Conservation (phyloP, 1,284 basidiomycete genomes). For the Amylostereum areolatum region DNA sequence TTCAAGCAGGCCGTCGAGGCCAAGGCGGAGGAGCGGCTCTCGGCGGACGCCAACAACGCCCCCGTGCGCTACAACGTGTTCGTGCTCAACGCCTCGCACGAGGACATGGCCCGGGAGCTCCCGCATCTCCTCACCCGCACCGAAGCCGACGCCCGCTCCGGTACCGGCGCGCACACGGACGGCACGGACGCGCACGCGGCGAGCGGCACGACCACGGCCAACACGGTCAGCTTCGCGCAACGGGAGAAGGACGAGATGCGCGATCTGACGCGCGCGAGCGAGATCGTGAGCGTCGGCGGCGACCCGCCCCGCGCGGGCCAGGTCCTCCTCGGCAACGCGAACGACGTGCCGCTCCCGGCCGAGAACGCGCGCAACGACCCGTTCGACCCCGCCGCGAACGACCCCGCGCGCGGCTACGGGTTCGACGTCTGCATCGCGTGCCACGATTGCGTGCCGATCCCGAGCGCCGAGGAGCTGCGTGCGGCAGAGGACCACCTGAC, state of each 20-base stretch:
- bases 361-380: conserved; percentile 26
- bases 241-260: conserved; percentile 89
- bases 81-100: conserved; percentile 61
- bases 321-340: conserved; percentile 72
- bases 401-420: conserved; percentile 53
- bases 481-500: conserved; percentile 68
- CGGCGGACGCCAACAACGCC: conserved; percentile 16
- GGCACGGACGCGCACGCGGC: conserved; percentile 29
- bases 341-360: conserved; percentile 58
- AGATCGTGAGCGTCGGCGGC: conserved; percentile 53
- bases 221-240: conserved; percentile 69
- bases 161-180: conserved; percentile 19
- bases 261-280: conserved; percentile 77
- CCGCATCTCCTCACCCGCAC: conserved; percentile 41
- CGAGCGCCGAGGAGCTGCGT: conserved; percentile 51
- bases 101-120: conserved; percentile 39
- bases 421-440: conserved; percentile 86
- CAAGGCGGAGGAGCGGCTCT: conserved; percentile 30
- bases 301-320: conserved; percentile 36
- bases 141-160: conserved; percentile 13
- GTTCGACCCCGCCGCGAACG: conserved; percentile 53
- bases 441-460: conserved; percentile 71
- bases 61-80: conserved; percentile 83
- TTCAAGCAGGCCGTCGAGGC: conserved; percentile 53
- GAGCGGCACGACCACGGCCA: conserved; percentile 32